Conservation (phyloP, 495 filamentous ascomycete species). For the Trichoderma reesei region DNA sequence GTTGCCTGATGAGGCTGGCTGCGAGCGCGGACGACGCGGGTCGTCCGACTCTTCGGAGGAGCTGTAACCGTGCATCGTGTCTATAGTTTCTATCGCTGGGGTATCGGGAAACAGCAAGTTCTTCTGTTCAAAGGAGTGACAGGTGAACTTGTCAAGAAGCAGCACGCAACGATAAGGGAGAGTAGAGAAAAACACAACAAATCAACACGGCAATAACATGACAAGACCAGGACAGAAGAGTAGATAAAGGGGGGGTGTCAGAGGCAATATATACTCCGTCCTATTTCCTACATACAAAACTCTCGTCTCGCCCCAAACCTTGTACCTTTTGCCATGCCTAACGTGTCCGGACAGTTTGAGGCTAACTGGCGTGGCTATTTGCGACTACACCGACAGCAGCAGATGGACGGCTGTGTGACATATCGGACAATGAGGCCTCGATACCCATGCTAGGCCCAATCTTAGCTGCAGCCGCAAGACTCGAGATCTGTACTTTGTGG, state of each 20-base stretch:
- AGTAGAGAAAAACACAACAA: no score
- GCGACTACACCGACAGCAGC: conserved; percentile 1
- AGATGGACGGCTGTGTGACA: not conserved
- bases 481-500: conserved; percentile 1
- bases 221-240: not conserved
- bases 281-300: not conserved
- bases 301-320: not conserved
- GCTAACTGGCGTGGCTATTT: conserved; percentile 2
- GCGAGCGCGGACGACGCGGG: conserved; percentile 16
- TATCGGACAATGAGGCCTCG: not conserved
- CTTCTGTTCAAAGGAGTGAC: not conserved
- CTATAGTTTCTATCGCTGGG: not conserved
- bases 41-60: conserved; percentile 30
- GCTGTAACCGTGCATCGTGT: conserved; percentile 25
- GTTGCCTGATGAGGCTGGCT: conserved; percentile 13
- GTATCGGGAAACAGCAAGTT: not conserved
- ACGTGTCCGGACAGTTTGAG: not conserved
- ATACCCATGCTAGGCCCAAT: not conserved
- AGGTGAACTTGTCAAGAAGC: not conserved
- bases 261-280: not conserved
- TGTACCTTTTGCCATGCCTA: not conserved
- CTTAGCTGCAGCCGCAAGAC: not conserved
- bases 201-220: not conserved
- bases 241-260: not conserved
- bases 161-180: not conserved